Evolutionary conservation across 164 flowering plant genomes (phyloP).

Genomic region (Litsea cubeba): DNA sequence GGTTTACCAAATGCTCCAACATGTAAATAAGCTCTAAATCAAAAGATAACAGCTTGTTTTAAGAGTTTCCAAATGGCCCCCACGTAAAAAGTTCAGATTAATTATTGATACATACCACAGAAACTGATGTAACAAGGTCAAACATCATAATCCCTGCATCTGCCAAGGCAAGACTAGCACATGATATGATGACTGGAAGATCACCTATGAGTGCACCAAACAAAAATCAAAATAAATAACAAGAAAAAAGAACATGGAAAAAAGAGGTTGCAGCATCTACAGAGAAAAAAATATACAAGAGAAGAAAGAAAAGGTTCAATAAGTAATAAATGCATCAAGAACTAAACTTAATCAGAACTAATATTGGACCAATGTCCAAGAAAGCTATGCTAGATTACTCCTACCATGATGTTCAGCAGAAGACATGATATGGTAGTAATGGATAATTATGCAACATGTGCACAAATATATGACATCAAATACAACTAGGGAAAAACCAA

Average conservation of each 20-base stretch:
- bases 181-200: constrained; percentile 88
- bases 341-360: neutral
- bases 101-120: constrained; percentile 58
- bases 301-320: neutral
- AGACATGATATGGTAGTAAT: neutral
- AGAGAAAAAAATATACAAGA: neutral
- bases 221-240: neutral
- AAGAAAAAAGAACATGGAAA: neutral
- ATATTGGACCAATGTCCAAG: neutral
- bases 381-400: neutral
- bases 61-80: neutral
- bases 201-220: constrained; percentile 49
- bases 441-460: neutral
- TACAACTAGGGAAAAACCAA: neutral
- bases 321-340: neutral
- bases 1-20: too few species aligned
- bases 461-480: neutral
- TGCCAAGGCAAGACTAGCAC: constrained; percentile 95
- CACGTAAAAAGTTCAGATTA: neutral
- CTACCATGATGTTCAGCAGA: neutral
- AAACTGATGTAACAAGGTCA: constrained; percentile 84
- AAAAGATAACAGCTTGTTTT: too few species aligned
- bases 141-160: constrained; percentile 98
- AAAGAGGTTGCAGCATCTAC: neutral
- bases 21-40: too few species aligned